Conservation (phyloP, 164 flowering plant genomes). For the Macadamia integrifolia region DNA sequence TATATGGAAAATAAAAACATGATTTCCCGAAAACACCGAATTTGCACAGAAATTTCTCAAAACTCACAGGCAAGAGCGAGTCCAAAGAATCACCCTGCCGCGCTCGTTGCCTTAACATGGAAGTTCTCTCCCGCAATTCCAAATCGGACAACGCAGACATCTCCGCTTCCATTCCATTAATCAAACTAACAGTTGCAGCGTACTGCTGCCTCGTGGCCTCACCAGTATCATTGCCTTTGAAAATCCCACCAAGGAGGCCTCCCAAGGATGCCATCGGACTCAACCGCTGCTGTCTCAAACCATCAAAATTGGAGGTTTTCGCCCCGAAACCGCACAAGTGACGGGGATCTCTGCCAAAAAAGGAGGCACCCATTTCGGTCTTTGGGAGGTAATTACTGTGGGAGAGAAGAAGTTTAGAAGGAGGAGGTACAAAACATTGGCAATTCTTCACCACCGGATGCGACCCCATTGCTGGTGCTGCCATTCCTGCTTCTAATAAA, state of each 20-base stretch:
- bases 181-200: conserved; percentile 39
- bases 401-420: conserved; percentile 12
- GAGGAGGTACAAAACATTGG: conserved; percentile 8
- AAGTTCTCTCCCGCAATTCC: conserved; percentile 63
- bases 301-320: conserved; percentile 13
- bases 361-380: conserved; percentile 13
- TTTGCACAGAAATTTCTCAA: background rate
- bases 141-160: conserved; percentile 58
- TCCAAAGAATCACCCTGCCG: conserved; percentile 67
- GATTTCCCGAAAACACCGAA: background rate
- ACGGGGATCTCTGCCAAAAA: conserved; percentile 10
- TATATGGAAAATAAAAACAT: background rate
- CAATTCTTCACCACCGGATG: conserved; percentile 5
- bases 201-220: conserved; percentile 74
- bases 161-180: conserved; percentile 57
- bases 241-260: conserved; percentile 67
- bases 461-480: conserved; percentile 15
- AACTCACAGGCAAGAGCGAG: conserved; percentile 76
- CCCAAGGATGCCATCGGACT: conserved; percentile 37
- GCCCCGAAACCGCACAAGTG: conserved; percentile 6
- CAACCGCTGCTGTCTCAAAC: conserved; percentile 13
- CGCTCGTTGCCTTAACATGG: conserved; percentile 52
- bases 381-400: conserved; percentile 12
- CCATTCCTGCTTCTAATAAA: conserved; percentile 15
- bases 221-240: conserved; percentile 75